Evolutionary conservation across 1,139 yeast genomes (phyloP).

Genomic region (Saccharomyces hybrid): DNA sequence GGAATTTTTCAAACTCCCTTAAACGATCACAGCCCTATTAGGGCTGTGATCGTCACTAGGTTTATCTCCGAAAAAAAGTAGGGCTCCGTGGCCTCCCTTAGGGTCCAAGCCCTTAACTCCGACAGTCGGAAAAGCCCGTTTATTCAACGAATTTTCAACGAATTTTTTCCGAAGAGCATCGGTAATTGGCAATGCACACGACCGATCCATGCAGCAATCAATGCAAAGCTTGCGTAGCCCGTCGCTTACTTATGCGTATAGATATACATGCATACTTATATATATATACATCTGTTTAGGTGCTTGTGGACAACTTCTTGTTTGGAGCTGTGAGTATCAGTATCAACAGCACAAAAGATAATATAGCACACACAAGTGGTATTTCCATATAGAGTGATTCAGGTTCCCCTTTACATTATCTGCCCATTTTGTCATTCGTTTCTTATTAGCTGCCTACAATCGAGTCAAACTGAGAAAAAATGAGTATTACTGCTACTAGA

Average conservation of each 20-base stretch:
- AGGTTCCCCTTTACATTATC: not conserved
- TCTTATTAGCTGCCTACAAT: not conserved
- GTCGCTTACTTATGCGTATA: too few relatives aligned
- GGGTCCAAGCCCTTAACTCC: constrained; percentile 4
- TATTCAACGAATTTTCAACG: not conserved
- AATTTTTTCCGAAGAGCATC: not conserved
- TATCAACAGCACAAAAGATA: not conserved
- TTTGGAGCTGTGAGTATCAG: not conserved
- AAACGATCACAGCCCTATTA: not conserved
- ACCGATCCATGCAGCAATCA: constrained; percentile 1
- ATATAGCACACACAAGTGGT: not conserved
- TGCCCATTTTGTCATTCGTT: not conserved
- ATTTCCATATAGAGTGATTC: not conserved
- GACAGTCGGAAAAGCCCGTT: not conserved
- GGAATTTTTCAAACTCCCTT: not conserved
- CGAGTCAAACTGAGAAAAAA: not conserved
- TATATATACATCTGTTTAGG: too few relatives aligned
- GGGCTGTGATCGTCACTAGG: not conserved
- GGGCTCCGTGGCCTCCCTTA: constrained; percentile 2
- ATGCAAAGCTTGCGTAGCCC: not conserved
- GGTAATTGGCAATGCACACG: not conserved
- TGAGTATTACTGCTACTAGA: not conserved
- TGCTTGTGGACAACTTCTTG: too few relatives aligned
- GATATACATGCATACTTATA: too few relatives aligned
- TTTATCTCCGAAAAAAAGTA: not conserved